Evolutionary conservation across 2,329 filamentous ascomycete genomes (phyloP).

Genomic region (Lithohypha guttulata): DNA sequence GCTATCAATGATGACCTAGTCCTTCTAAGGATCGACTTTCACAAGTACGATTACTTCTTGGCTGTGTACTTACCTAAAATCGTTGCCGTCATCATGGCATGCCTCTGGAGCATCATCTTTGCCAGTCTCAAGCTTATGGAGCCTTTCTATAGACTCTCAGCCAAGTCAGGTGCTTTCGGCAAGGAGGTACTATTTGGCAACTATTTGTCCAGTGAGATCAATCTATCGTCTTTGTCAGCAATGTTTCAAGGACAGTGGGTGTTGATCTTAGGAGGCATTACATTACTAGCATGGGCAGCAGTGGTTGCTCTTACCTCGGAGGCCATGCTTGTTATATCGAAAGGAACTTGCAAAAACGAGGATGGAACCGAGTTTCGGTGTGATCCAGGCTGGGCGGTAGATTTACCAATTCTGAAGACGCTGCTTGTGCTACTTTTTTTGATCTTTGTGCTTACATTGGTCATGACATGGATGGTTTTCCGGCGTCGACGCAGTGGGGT

Average conservation of each 20-base stretch:
- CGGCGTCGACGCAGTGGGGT: slow-evolving; percentile 10
- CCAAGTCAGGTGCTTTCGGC: slow-evolving; percentile 11
- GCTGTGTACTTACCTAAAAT: slow-evolving; percentile 14
- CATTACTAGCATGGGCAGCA: slow-evolving; percentile 6
- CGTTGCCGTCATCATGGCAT: slow-evolving; percentile 10
- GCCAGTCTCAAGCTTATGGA: slow-evolving; percentile 15
- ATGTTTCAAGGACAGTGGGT: slow-evolving; percentile 11
- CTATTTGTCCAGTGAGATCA: slow-evolving; percentile 11
- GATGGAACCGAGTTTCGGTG: slow-evolving; percentile 4
- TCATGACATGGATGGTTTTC: slow-evolving; percentile 10
- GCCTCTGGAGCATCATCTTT: slow-evolving; percentile 12
- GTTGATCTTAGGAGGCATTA: slow-evolving; percentile 8
- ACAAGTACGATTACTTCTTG: slow-evolving; percentile 11
- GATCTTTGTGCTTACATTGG: slow-evolving; percentile 8
- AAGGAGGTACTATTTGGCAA: slow-evolving; percentile 11
- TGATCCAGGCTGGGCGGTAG: slow-evolving; percentile 14
- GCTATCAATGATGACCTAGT: slow-evolving; percentile 1
- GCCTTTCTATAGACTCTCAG: slow-evolving; percentile 14
- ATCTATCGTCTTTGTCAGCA: not conserved
- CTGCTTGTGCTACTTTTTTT: slow-evolving; percentile 9
- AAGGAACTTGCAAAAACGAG: slow-evolving; percentile 1
- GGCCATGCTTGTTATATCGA: slow-evolving; percentile 10
- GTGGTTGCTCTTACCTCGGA: slow-evolving; percentile 11
- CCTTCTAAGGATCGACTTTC: not conserved
- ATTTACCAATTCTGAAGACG: slow-evolving; percentile 4